A percentile compares a stretch with the other conserved stretches of the same genome.
phyloP scores from a whole-genome alignment of 2,329 filamentous ascomycete genomes.

The Stylonectria norvegica region DNA sequence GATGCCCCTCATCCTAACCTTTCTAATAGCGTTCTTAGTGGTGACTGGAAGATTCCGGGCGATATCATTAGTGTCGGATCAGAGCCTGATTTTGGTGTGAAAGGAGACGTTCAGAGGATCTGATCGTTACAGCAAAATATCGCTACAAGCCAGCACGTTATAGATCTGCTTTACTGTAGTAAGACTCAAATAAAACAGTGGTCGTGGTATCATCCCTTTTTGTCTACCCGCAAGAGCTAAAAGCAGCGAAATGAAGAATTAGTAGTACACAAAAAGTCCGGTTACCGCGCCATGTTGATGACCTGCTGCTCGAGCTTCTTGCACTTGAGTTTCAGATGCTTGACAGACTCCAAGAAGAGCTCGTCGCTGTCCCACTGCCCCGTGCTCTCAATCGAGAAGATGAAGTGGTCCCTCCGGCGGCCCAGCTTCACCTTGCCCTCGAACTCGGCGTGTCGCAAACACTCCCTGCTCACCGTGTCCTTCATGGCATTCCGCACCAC shows the following conservation, averaged over 20 bases:
- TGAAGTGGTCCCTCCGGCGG: constrained; percentile 89
- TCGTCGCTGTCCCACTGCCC: constrained; percentile 94
- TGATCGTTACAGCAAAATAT: too few species aligned
- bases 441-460: constrained; percentile 87
- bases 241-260: constrained; percentile 16
- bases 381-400: constrained; percentile 91
- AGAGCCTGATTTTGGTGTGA: too few species aligned
- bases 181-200: constrained; percentile 20
- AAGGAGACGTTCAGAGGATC: too few species aligned
- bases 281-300: constrained; percentile 57
- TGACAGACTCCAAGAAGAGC: constrained; percentile 86
- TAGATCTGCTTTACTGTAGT: too few species aligned
- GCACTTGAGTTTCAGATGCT: constrained; percentile 82
- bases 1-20: too few species aligned
- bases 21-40: too few species aligned
- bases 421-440: constrained; percentile 93
- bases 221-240: constrained; percentile 30
- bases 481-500: constrained; percentile 86
- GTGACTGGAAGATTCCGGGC: too few species aligned
- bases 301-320: constrained; percentile 68
- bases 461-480: constrained; percentile 93
- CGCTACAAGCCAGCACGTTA: too few species aligned
- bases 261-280: constrained; percentile 19
- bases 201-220: constrained; percentile 35
- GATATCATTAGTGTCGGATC: too few species aligned